Conservation (phyloP, 345 rosid genomes). For the Eutrema yunnanense region DNA sequence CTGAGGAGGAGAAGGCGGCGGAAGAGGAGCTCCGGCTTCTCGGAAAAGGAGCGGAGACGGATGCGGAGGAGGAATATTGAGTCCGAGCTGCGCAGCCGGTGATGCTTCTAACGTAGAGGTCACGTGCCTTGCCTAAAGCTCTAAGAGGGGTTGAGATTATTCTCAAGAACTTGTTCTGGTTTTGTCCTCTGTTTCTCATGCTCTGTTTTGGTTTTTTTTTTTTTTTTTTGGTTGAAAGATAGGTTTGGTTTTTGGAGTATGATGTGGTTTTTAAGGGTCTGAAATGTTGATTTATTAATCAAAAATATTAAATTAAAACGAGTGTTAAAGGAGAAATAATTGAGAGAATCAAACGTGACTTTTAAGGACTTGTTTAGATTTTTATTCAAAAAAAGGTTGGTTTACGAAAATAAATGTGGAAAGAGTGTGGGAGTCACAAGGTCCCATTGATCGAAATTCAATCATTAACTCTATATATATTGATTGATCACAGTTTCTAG, state of each 20-base stretch:
- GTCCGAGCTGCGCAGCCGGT: constrained; percentile 36
- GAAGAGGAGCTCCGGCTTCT: constrained; percentile 54
- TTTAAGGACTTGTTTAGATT: constrained; percentile 11
- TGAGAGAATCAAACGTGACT: constrained; percentile 31
- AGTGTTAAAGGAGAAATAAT: constrained; percentile 19
- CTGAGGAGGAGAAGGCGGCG: constrained; percentile 27
- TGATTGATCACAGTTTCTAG: neutral
- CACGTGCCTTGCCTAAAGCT: constrained; percentile 55
- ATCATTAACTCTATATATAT: neutral
- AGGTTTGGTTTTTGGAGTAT: constrained; percentile 10
- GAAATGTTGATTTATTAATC: neutral
- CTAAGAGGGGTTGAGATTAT: constrained; percentile 40
- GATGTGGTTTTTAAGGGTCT: constrained; percentile 9
- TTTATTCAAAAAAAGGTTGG: neutral
- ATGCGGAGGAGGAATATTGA: constrained; percentile 18
- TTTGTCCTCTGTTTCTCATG: constrained; percentile 34
- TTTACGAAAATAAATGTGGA: neutral
- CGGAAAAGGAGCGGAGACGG: constrained; percentile 31
- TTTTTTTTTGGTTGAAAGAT: neutral
- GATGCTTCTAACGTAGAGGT: constrained; percentile 62
- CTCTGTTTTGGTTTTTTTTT: neutral
- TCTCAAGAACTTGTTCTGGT: constrained; percentile 42
- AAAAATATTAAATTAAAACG: neutral
- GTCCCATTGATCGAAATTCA: neutral
- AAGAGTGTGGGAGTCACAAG: neutral